Evolutionary conservation across 306 rosid species (phyloP), one percentile per base, ranked within the genome.

Genomic region (Glycine soja): DNA sequence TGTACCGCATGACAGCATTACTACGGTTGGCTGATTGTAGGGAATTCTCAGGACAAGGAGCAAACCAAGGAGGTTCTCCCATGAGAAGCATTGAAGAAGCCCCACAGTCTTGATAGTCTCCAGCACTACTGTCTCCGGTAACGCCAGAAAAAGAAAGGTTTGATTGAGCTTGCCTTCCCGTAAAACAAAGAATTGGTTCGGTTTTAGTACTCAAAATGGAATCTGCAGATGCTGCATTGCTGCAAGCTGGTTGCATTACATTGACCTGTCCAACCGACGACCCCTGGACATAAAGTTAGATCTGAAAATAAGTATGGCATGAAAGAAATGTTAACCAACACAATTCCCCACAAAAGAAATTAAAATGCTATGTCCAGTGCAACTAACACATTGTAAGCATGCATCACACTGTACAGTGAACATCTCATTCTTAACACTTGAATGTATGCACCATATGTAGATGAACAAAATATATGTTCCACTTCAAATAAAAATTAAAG

Each of bases 61-160:
- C 52, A 87, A 88, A 82, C 98, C 97, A 93, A 19, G 97, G 99
- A 76, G 95, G 97, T 74, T 96, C 99, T 53, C 97, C 99, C 91
- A 85, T 84, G 79, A 87, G 94, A 82, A 86, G 81, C 92, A 88
- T 90, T 56, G 97, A 79, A 68, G 99, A 90, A 79, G 91, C 94
- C 66, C 91, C 93, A 77, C 98, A 96, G 80, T 92, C 99, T 81
- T 90, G 99, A 90, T 86, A 83, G 76, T 92, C 97, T 54, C 86
- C 91, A 65, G 88, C 87, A 65, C 86, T 85, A 75, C 43, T 48
- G 11, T 90, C 96, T 79, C 92, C 97, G 0, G 86, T 85, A 72
- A 78, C 3, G 12, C 97, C 93, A 38, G 98, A 96, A 88, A 96
- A 93, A 3, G 99, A 89, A 65, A 90, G 83, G 84, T 79, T 93